phyloP scores from a whole-genome alignment of 345 rosid species.

The rapeseed (Brassica napus) region DNA sequence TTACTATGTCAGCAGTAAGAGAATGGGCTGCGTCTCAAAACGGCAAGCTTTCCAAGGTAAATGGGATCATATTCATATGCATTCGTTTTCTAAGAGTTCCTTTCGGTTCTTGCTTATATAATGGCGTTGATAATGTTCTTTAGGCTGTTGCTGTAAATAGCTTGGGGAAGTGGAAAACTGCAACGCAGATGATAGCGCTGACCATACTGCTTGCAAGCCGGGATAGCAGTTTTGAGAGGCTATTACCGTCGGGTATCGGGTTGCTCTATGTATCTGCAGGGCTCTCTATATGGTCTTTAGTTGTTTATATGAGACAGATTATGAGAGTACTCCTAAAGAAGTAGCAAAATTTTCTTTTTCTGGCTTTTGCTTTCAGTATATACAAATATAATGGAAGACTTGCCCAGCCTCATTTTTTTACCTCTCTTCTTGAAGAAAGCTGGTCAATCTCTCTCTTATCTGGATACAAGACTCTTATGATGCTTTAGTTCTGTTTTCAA shows the following conservation, averaged over 20 bases:
- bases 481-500: constrained; percentile 34
- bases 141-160: constrained; percentile 99
- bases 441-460: constrained; percentile 12
- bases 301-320: constrained; percentile 85
- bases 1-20: constrained; percentile 98
- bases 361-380: constrained; percentile 34
- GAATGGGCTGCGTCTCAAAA: constrained; percentile 99
- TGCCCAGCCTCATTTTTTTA: constrained; percentile 24
- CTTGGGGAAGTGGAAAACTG: constrained; percentile 99
- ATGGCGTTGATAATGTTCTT: constrained; percentile 21
- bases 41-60: constrained; percentile 76
- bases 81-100: background rate
- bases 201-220: constrained; percentile 85
- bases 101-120: background rate
- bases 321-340: constrained; percentile 62
- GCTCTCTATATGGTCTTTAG: constrained; percentile 86
- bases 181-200: constrained; percentile 90
- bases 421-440: constrained; percentile 36
- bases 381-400: constrained; percentile 38
- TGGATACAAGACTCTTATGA: constrained; percentile 35
- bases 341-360: constrained; percentile 39
- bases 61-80: constrained; percentile 9
- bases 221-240: constrained; percentile 70
- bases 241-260: constrained; percentile 66
- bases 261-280: constrained; percentile 94